Evolutionary conservation across 148 eudicot species (phyloP), one percentile per base, ranked within the genome.

Genomic region (Rhododendron williamsianum): DNA sequence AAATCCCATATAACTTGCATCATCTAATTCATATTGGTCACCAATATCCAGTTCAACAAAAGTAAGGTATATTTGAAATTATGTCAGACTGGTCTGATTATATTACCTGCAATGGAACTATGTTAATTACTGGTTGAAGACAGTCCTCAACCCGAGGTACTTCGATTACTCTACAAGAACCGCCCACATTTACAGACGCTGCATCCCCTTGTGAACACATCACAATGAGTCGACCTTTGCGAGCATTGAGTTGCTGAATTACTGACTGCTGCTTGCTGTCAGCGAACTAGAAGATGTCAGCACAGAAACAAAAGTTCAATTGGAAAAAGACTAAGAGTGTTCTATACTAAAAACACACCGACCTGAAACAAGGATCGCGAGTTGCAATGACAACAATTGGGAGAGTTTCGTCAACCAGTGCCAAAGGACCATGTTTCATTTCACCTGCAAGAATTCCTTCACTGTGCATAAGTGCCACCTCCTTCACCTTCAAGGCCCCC

Each of bases 391-490:
- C 99, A 84, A 97, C 84, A 79, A 97, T 97, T 43, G 98, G 98
- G 78, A 97, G 98, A 87, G 87, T 93, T 88, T 97, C 96, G 74
- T 97, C 99, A 7, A 97, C 99, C 78, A 97, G 91, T 49, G 98
- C 99, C 79, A 97, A 85, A 23, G 99, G 99, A 78, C 98, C 99
- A 87, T 97, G 99, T 85, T 95, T 97, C 98, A 95, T 95, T 91
- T 97, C 99, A 54, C 99, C 99, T 21, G 99, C 99, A 87, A 97
- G 99, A 86, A 97, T 97, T 85, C 98, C 98, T 90, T 97, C 99
- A 87, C 99, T 95, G 88, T 97, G 99, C 98, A 97, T 97, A 71
- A 97, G 92, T 69, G 99, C 90, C 45, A 97, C 99, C 89, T 97
- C 98, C 88, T 97, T 97, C 58, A 97, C 98, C 91, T 97, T 97